Evolutionary conservation across 768 basidiomycete genomes (phyloP), one percentile per base, ranked within the genome.

Genomic region (Russula brevipes): DNA sequence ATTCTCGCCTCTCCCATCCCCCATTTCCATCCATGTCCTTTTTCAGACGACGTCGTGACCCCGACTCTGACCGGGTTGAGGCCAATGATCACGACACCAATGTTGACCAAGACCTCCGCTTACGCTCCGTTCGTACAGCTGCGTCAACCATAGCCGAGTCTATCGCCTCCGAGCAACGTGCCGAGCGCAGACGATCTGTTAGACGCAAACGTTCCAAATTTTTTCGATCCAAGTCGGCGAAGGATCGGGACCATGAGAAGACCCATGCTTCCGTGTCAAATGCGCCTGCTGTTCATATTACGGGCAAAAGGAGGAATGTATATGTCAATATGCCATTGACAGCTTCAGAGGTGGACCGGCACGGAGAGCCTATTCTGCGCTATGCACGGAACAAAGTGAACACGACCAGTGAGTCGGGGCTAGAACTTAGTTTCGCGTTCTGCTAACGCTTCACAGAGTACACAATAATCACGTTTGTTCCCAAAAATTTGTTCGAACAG

Each of bases 401-500:
- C 71, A 97, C 95, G 45, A 90, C 88, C 68, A 96, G 92, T 94
- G 74, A 77, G 89, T 84, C 12, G 46, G 24, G 44, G 35, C 47
- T 17, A 39, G 2, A 10, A n/a, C 54, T 19, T 64, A 55, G 46
- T 41, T 24, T 36, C 50, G 30, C 12, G 45, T 36, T 30, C 46
- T 14, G 42, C 66, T 66, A 62, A 54, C 4, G 1, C 2, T 7
- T 19, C 31, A 8, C 71, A 94, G 92, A 95, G 75, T 98, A 98
- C 76, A 96, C 94, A 33, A 73, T 91, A 53, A 54, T 97, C 54
- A 91, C 93, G 0, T 98, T 98, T 72, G 69, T 98, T 49, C 95
- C 95, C 10, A 94, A 91, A 81, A 97, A 98, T 73, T 75, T 98
- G 67, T 91, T 86, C 68, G 94, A 98, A 75, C 96, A 99, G 72